Evolutionary conservation across 257 asterid genomes (phyloP), one percentile per base, ranked within the genome.

Genomic region (Petrea volubilis): DNA sequence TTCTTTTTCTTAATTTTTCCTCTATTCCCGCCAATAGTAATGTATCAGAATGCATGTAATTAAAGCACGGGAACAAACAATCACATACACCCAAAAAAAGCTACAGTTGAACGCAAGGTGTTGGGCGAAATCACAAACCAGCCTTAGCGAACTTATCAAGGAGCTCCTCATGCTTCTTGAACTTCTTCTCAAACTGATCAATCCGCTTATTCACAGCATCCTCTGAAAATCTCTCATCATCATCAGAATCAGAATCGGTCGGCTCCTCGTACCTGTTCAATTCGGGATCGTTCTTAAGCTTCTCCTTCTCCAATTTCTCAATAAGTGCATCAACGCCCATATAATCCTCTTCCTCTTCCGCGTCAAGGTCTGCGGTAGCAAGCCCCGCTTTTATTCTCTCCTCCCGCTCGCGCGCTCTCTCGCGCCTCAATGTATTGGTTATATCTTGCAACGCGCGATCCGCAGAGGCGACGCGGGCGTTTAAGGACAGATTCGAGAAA

Each of bases 171-270:
- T 79, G 87, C 70, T 83, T 84, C 68, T 80, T 59, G 68, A 79
- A 78, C 89, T 87, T 87, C 85, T 81, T 87, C 41, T 89, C 86
- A 46, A 86, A 88, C 67, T 41, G 73, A 13, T 84, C 85, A 24
- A 53, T 6, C 63, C 53, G 80, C 72, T 77, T 83, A 27, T 75
- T 59, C 62, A 57, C 18, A n/a, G 78, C 82, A 1, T 88, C 91
- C 43, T 57, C 20, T n/a, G 88, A 67, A 67, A 55, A 73, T 44
- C 84, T 68, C 52, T 80, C 91, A 7, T 88, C 97, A 20, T 81
- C 90, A 11, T 93, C 98, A 0, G 91, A 75, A 29, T 90, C 98
- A 1, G 97, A 91, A 62, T 93, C 97, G 13, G 86, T 87, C 10
- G 64, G 60, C 82, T 87, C 96, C 81, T 88, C 96, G 29, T 75